Evolutionary conservation across 148 eudicot genomes (phyloP).

Genomic region (Cornus kousa): DNA sequence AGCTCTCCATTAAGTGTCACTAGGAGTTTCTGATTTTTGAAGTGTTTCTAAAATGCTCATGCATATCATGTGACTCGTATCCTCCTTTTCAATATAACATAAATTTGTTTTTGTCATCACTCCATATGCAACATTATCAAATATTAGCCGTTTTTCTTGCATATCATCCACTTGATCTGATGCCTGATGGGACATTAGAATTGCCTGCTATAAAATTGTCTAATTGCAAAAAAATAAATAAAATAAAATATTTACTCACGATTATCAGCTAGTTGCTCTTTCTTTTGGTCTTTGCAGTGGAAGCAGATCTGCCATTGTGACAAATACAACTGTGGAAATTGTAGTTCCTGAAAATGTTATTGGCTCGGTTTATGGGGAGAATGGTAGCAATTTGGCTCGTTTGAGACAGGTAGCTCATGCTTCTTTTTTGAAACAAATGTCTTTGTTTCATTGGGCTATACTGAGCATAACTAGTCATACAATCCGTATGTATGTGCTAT

Average conservation of each 20-base stretch:
- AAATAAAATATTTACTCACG: no score
- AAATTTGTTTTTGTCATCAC: no score
- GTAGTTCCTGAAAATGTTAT: conserved; percentile 53
- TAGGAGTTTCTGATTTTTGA: no score
- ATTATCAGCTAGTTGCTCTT: conserved; percentile 1
- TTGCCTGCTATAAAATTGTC: neutral
- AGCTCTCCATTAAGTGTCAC: no score
- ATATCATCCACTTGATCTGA: neutral
- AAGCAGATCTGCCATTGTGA: conserved; percentile 56
- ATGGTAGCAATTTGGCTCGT: conserved; percentile 63
- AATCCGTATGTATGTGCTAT: neutral
- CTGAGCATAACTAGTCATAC: neutral
- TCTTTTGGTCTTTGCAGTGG: conserved; percentile 29
- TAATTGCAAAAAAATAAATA: no score
- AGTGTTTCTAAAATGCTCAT: no score
- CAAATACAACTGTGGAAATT: conserved; percentile 71
- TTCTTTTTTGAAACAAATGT: neutral
- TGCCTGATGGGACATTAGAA: neutral
- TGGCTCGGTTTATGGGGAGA: conserved; percentile 64
- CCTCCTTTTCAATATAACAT: no score
- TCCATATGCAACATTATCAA: no score
- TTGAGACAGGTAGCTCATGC: conserved; percentile 53
- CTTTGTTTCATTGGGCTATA: neutral
- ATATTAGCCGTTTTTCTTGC: neutral
- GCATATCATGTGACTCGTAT: no score